Base-by-base conservation (phyloP, 164 flowering plant genomes). In the Magnolia sinica region DNA sequence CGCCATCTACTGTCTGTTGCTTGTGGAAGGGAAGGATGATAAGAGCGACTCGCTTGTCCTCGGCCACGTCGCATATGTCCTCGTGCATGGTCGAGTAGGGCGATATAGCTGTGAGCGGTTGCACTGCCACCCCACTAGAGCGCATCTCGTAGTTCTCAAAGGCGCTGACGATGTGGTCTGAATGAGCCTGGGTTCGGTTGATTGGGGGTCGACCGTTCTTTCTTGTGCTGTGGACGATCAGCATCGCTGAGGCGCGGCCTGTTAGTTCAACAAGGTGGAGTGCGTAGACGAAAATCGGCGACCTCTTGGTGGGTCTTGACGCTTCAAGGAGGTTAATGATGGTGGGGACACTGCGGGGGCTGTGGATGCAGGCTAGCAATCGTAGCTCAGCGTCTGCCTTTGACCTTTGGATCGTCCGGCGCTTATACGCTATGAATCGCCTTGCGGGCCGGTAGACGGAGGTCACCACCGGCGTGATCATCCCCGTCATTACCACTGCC, bases 21-120 rank as follows among this genome's bases (percentile, higher is more conserved):
- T 83, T 80, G 79, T 83, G 85, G 72, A 83, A 83, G 4, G 85
- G 85, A 20, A 83, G 59, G 63, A 83, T 70, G 67, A 83, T 78
- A 13, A 83, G 51, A 13, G 83, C 74, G 1, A 72, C 73, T 1
- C 81, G 79, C 75, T 83, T 83, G 65, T 83, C 83, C 45, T 83
- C 81, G 2, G 85, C 85, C 4, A 83, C 75, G 75, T 64, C 66
- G 67, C 85, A 80, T 22, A 83, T 83, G 71, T 83, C 85, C 45
- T 83, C 85, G 55, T 81, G 83, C 83, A 81, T 81, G 45, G 76
- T 75, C 18, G 79, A 76, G 77, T 78, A 81, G 29, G 81, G 79
- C 45, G 83, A 81, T 50, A 81, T 73, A 64, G 81, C 78, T 8
- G 85, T 83, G n/a, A 83, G 77, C 7, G 81, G 66, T 8, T 78